phyloP scores from a whole-genome alignment of 2,329 filamentous ascomycete species.

The Penicillium sumatraense region DNA sequence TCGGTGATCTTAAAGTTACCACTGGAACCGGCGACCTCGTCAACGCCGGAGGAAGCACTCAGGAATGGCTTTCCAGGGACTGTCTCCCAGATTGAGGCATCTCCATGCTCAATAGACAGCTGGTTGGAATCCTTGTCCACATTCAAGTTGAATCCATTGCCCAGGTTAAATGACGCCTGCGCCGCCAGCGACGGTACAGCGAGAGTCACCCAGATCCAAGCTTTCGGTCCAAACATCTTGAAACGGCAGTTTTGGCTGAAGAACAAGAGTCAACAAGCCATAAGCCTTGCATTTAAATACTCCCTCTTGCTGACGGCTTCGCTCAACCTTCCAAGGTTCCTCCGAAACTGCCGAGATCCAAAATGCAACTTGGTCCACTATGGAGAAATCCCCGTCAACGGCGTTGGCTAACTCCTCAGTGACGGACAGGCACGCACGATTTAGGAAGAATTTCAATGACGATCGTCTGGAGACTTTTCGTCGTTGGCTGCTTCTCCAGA shows the following conservation, averaged over 20 bases:
- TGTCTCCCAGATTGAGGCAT: slow-evolving; percentile 22
- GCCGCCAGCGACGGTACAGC: slow-evolving; percentile 16
- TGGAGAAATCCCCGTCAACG: neutral
- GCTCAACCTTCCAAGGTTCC: neutral
- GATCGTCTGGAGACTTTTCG: neutral
- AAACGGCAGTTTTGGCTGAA: slow-evolving; percentile 1
- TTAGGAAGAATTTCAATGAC: neutral
- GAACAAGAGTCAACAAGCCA: neutral
- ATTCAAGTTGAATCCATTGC: slow-evolving; percentile 19
- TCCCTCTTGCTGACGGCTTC: neutral
- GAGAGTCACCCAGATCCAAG: slow-evolving; percentile 21
- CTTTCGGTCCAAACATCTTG: slow-evolving; percentile 17
- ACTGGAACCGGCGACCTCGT: slow-evolving; percentile 22
- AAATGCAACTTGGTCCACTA: neutral
- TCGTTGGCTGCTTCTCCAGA: neutral
- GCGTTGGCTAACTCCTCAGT: neutral
- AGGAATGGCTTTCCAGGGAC: slow-evolving; percentile 20
- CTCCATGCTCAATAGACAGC: slow-evolving; percentile 12
- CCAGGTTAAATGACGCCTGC: slow-evolving; percentile 16
- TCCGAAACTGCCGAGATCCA: neutral
- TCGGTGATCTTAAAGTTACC: slow-evolving; percentile 32
- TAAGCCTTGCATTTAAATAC: neutral
- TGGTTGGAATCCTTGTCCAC: slow-evolving; percentile 14
- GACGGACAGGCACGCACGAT: neutral
- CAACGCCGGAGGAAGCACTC: slow-evolving; percentile 25